Base-by-base conservation (phyloP, 2,329 filamentous ascomycete species). In the Talaromyces sp. region DNA sequence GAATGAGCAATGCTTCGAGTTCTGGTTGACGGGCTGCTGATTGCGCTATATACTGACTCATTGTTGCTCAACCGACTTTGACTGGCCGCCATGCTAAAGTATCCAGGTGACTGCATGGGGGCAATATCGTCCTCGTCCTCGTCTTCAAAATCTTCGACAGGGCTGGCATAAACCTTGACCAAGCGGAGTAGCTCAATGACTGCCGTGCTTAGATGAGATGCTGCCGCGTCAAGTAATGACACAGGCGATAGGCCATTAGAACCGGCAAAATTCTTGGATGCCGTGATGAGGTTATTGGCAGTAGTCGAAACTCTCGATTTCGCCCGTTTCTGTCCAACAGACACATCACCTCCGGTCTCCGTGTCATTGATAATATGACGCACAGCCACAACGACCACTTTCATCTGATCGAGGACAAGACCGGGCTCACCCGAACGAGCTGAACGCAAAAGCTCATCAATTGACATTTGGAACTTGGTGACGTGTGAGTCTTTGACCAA, bases 251-350 rank as follows among this genome's bases (percentile, higher is more conserved):
- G 83, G 31, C 94, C 94, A 19, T 84, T 86, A 0, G 91, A 87
- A 10, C 84, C 82, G 35, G 89, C 87, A 72, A 94, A 96, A 69
- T 96, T 96, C 77, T 95, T 96, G 35, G 90, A 88, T 1, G 93
- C 91, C 2, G 93, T 97, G 67, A 97, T 97, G 59, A 99, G 80
- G 68, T 93, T 94, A 78, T 97, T 97, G 51, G 94, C 92, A 1
- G 93, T 96, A 2, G 88, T 88, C n/a, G 91, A 95, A 2, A 97
- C 88, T 59, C 88, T 87, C 52, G 84, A 82, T 74, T 90, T 95
- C 61, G 95, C 81, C 71, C 87, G 91, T 28, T 80, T 77, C 63
- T 85, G 84, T 62, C 87, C 78, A 63, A 84, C 82, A 37, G 76
- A 72, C 28, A 79, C 78, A 36, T 82, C 82, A 28, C 84, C 81